Evolutionary conservation across 2,329 filamentous ascomycete genomes (phyloP).

Genomic region (Sarocladium oryzae): DNA sequence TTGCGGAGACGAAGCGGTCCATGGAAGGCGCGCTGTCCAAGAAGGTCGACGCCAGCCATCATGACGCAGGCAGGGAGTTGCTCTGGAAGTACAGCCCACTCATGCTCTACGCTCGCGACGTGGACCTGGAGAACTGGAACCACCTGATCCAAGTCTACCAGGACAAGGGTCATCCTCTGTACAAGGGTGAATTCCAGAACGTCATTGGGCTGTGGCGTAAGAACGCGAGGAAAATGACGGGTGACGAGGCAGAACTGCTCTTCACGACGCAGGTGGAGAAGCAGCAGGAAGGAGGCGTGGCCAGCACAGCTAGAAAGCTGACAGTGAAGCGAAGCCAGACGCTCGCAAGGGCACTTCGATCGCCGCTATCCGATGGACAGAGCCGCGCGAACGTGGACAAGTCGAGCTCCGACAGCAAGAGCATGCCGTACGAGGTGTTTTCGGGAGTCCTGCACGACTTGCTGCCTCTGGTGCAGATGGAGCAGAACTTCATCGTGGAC

Average conservation of each 20-base stretch:
- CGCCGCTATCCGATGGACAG: constrained; percentile 56
- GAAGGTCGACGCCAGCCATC: constrained; percentile 65
- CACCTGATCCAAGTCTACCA: constrained; percentile 75
- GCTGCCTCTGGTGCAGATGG: constrained; percentile 75
- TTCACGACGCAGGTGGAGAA: constrained; percentile 82
- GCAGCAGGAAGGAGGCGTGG: constrained; percentile 64
- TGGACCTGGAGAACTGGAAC: constrained; percentile 77
- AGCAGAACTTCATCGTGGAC: constrained; percentile 96
- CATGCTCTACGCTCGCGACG: constrained; percentile 81
- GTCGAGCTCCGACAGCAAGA: constrained; percentile 54
- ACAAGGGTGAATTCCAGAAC: constrained; percentile 75
- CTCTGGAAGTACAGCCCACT: constrained; percentile 87
- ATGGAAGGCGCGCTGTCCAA: constrained; percentile 54
- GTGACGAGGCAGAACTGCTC: constrained; percentile 76
- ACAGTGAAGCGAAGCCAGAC: constrained; percentile 94
- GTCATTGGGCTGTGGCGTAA: constrained; percentile 74
- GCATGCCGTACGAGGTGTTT: constrained; percentile 77
- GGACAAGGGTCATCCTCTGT: constrained; percentile 66
- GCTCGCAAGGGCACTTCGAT: constrained; percentile 65
- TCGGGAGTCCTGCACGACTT: constrained; percentile 73
- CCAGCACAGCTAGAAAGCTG: constrained; percentile 74
- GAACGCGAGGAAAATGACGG: constrained; percentile 65
- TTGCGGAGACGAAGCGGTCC: constrained; percentile 61
- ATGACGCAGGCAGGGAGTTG: constrained; percentile 63
- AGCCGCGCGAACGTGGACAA: constrained; percentile 43